A percentile compares a stretch with the other conserved stretches of the same genome.
These are phyloP conservation scores for Paracoccidioides brasiliensis DNA, from an alignment of 2,329 filamentous ascomycete genomes.

Conservation along the genomic window DNA sequence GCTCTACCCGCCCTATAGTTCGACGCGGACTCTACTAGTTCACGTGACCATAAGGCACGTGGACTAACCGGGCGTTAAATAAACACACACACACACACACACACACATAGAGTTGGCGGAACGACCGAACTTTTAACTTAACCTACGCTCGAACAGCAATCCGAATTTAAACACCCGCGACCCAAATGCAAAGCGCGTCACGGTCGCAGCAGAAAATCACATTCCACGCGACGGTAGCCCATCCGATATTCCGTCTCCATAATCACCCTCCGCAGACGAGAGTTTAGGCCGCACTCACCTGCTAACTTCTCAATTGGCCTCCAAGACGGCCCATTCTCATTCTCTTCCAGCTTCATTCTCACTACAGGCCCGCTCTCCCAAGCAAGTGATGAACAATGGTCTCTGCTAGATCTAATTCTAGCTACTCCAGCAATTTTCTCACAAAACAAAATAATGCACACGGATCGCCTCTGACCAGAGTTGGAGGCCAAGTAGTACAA, in stretches of 20 bases:
- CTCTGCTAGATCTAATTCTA: constrained; percentile 16
- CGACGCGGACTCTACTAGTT: too few relatives aligned
- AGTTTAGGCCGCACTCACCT: too few relatives aligned
- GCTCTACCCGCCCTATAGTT: too few relatives aligned
- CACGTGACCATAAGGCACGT: too few relatives aligned
- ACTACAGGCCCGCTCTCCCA: not conserved
- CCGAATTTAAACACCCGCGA: not conserved
- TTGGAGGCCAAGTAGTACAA: constrained; percentile 1
- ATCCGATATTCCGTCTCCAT: not conserved
- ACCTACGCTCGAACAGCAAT: not conserved
- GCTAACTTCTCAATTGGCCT: too few relatives aligned
- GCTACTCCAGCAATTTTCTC: constrained; percentile 15
- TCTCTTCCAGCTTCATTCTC: too few relatives aligned
- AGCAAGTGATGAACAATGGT: not conserved
- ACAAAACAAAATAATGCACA: constrained; percentile 12
- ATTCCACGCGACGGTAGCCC: not conserved
- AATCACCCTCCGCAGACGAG: too few relatives aligned
- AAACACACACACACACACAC: too few relatives aligned
- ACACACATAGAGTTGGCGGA: too few relatives aligned
- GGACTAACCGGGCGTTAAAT: too few relatives aligned
- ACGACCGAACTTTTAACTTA: too few relatives aligned
- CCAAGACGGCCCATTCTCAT: too few relatives aligned
- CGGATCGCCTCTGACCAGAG: constrained; percentile 15
- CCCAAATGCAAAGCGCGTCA: not conserved
- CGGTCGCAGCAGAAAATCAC: not conserved